Evolutionary conservation across 331 rosid genomes (phyloP).

Genomic region (Erythrophleum ivorense): DNA sequence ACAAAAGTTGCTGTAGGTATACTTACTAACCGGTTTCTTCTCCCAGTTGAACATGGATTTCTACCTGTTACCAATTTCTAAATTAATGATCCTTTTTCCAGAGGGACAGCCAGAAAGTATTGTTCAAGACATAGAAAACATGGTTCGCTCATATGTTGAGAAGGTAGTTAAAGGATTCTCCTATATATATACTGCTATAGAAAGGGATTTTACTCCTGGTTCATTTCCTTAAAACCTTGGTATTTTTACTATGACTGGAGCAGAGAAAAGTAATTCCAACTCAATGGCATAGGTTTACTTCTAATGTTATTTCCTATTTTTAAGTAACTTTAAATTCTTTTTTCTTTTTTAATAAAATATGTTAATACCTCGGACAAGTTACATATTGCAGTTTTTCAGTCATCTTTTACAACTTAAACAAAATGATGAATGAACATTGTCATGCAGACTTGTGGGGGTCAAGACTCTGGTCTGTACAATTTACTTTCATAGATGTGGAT

Average conservation of each 20-base stretch:
- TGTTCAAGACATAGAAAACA: conserved; percentile 70
- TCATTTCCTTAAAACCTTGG: neutral
- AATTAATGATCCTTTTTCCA: conserved; percentile 41
- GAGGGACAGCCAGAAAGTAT: conserved; percentile 87
- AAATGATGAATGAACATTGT: neutral
- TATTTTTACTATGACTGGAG: neutral
- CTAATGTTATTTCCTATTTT: neutral
- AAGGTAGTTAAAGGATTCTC: conserved; percentile 60
- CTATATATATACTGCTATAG: conserved; percentile 9
- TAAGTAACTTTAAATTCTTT: neutral
- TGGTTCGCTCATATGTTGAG: conserved; percentile 74
- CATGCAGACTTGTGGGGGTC: neutral
- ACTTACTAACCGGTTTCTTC: conserved; percentile 26
- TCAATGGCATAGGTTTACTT: neutral
- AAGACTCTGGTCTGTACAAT: neutral
- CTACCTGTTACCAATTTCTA: conserved; percentile 19
- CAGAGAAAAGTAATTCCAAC: conserved; percentile 3
- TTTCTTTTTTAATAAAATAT: neutral
- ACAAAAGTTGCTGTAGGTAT: conserved; percentile 94
- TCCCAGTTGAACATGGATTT: conserved; percentile 20
- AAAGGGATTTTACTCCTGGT: neutral
- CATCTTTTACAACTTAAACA: neutral
- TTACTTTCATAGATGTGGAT: neutral
- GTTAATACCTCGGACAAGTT: neutral
- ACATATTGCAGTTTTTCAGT: neutral